These are phyloP conservation scores for Blastomyces parvus DNA, from an alignment of 2,329 filamentous ascomycete genomes.

Conservation along the genomic window DNA sequence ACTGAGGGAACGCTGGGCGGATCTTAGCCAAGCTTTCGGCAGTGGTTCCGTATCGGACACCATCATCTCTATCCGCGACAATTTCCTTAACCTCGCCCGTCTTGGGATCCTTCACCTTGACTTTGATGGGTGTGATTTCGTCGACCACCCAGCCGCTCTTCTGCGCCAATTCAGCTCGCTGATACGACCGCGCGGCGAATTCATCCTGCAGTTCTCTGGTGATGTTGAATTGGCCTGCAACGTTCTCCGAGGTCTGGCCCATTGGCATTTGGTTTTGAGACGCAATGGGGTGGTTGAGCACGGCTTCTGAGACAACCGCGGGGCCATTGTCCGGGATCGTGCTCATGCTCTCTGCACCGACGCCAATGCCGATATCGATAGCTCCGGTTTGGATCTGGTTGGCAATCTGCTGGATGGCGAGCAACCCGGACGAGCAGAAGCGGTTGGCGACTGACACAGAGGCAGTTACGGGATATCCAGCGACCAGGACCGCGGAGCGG, in stretches of 20 bases:
- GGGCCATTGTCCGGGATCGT: slow-evolving; percentile 72
- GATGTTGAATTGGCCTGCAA: slow-evolving; percentile 70
- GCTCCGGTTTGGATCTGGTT: slow-evolving; percentile 82
- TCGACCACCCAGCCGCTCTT: slow-evolving; percentile 72
- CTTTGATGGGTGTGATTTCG: slow-evolving; percentile 75
- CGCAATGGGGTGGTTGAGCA: slow-evolving; percentile 64
- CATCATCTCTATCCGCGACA: slow-evolving; percentile 72
- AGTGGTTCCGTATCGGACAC: slow-evolving; percentile 72
- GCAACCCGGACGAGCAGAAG: slow-evolving; percentile 82
- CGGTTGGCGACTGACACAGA: slow-evolving; percentile 77
- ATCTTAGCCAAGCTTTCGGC: slow-evolving; percentile 76
- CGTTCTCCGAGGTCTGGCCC: slow-evolving; percentile 84
- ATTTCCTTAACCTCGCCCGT: slow-evolving; percentile 70
- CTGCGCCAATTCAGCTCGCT: slow-evolving; percentile 75
- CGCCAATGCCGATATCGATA: slow-evolving; percentile 84
- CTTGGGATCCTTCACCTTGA: slow-evolving; percentile 79
- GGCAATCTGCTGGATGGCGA: slow-evolving; percentile 82
- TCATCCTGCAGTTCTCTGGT: slow-evolving; percentile 62
- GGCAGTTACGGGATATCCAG: slow-evolving; percentile 71
- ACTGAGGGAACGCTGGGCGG: slow-evolving; percentile 70
- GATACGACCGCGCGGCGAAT: slow-evolving; percentile 77
- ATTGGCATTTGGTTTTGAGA: slow-evolving; percentile 91
- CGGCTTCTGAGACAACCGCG: slow-evolving; percentile 70
- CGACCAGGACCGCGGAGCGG: slow-evolving; percentile 74
- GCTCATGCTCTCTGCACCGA: slow-evolving; percentile 90